Base-by-base conservation (phyloP, 208 protist genomes). In the Phytomonas francai region DNA sequence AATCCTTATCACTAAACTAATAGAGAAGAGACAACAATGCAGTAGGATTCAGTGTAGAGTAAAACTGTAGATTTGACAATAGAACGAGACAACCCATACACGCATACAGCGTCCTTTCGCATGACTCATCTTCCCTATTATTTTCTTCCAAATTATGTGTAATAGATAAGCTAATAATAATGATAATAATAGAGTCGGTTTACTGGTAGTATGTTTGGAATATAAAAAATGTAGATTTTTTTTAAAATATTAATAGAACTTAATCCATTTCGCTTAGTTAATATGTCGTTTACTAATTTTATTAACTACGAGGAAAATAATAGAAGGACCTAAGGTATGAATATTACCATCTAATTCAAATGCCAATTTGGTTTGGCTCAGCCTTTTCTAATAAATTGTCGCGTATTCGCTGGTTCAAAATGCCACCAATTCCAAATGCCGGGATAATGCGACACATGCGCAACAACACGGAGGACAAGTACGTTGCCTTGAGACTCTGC, bases 401-500 rank as follows among this genome's bases (percentile, higher is more conserved):
- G 36, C 89, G 84, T 72, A 94, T 67, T 60, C 89, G 66, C 34
- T 86, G 85, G 68, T 94, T 94, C 69, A 91, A 79, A 63, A 94
- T 94, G n/a, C 83, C 89, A 27, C 89, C 89, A 56, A 89, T 60
- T 7, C 89, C 89, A 67, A 94, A 94, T 16, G 89, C 84, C 0
- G 85, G 89, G 57, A 94, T 72, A 54, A 94, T 92, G 49, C 89
- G 89, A 60, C 83, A 85, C 22, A 94, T 88, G 65, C 89, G 89
- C 63, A 94, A 70, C 42, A 89, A 42, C 33, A 80, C 85, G 29
- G 89, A 80, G 12, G 85, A 89, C 29, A 89, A 27, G 68, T 94
- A 94, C n/a, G 88, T 94, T 34, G 68, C 72, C 30, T 75, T 75
- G 49, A 94, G 68, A 67, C 83, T 90, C 27, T 78, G 62, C 32